Conservation (phyloP, 148 eudicot genomes). For the Nepenthes gracilis region DNA sequence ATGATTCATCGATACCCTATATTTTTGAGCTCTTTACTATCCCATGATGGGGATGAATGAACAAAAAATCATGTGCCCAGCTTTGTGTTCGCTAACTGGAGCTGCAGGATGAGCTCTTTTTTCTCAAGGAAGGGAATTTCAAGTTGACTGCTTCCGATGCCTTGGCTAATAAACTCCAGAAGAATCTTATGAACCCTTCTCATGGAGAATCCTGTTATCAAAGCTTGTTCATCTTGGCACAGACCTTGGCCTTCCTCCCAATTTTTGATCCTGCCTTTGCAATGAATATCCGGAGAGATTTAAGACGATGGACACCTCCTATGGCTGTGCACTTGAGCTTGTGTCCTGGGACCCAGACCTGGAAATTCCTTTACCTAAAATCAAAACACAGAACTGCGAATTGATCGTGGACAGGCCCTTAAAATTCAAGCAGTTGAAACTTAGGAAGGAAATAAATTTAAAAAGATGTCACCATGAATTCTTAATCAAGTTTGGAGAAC, state of each 20-base stretch:
- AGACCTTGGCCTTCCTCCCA: slow-evolving; percentile 81
- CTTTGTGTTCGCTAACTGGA: slow-evolving; percentile 84
- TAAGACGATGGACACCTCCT: slow-evolving; percentile 76
- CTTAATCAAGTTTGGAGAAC: slow-evolving; percentile 51
- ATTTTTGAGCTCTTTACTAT: slow-evolving; percentile 81
- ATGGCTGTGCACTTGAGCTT: slow-evolving; percentile 91
- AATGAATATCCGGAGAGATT: slow-evolving; percentile 64
- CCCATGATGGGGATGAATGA: slow-evolving; percentile 65
- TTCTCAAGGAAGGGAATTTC: slow-evolving; percentile 35
- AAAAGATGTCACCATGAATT: slow-evolving; percentile 56
- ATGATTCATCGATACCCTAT: slow-evolving; percentile 84
- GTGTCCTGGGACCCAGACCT: slow-evolving; percentile 56
- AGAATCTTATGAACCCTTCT: slow-evolving; percentile 76
- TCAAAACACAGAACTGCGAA: slow-evolving; percentile 21
- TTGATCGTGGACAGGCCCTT: slow-evolving; percentile 81
- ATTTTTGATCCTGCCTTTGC: too few species aligned
- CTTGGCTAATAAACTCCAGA: slow-evolving; percentile 60
- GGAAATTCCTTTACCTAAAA: slow-evolving; percentile 31
- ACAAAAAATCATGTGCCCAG: slow-evolving; percentile 39
- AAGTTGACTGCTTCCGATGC: slow-evolving; percentile 30
- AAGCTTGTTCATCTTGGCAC: slow-evolving; percentile 85
- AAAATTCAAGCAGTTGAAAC: slow-evolving; percentile 71
- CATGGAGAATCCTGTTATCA: slow-evolving; percentile 55
- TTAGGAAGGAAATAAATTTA: slow-evolving; percentile 61
- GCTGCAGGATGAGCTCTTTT: slow-evolving; percentile 65